Percentiles rank a stretch among this genome's conserved stretches.
phyloP scores from a whole-genome alignment of 805 yeast genomes.

The Nakazawaea ernobii region DNA sequence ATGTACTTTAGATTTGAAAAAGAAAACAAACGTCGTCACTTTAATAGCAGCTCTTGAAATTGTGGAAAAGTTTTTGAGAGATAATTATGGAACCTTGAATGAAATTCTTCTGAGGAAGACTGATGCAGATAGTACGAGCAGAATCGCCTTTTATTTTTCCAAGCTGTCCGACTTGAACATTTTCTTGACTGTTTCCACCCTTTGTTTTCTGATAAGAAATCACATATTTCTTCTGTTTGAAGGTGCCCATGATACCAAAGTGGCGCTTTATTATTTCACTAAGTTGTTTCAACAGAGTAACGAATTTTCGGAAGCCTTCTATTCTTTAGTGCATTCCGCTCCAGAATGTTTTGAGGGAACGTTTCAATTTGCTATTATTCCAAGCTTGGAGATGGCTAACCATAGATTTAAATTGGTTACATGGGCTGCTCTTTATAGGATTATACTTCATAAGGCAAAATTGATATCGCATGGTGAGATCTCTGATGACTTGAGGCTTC shows the following conservation, averaged over 20 bases:
- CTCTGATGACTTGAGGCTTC: neutral
- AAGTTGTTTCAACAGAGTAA: neutral
- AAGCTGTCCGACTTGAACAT: neutral
- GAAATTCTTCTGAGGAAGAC: neutral
- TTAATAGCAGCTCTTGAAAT: neutral
- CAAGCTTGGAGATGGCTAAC: neutral
- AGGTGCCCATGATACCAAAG: constrained; percentile 21
- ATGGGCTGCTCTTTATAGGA: constrained; percentile 15
- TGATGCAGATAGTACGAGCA: neutral
- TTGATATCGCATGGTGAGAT: neutral
- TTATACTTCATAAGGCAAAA: constrained; percentile 21
- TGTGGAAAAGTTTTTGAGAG: neutral
- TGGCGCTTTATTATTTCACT: constrained; percentile 25
- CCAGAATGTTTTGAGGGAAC: neutral
- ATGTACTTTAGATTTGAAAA: constrained; percentile 20
- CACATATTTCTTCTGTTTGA: constrained; percentile 37
- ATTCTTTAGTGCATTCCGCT: neutral
- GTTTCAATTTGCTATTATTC: neutral
- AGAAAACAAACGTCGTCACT: neutral
- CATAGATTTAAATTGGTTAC: constrained; percentile 7
- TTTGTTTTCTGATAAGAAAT: constrained; percentile 31
- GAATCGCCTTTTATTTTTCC: neutral
- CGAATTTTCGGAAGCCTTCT: neutral
- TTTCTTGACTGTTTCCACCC: neutral
- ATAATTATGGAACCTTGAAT: neutral